phyloP scores from a whole-genome alignment of 768 basidiomycete species.

The Serendipita sp. region DNA sequence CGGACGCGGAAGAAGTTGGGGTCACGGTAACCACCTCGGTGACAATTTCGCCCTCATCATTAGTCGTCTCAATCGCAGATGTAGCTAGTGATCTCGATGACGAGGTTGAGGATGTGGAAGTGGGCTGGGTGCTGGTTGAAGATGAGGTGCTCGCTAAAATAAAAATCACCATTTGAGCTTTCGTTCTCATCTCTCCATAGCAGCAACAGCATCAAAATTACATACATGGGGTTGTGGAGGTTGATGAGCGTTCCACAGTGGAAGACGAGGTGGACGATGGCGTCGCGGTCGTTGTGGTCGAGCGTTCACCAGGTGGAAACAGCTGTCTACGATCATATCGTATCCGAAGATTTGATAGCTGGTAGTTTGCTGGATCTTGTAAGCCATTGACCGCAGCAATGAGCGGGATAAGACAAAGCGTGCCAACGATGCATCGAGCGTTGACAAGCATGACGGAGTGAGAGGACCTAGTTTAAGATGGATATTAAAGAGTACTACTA shows the following conservation, averaged over 20 bases:
- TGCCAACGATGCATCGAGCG: background rate
- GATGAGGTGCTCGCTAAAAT: slow-evolving; percentile 17
- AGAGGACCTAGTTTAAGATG: background rate
- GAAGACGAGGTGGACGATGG: slow-evolving; percentile 17
- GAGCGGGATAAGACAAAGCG: background rate
- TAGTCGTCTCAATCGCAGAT: slow-evolving; percentile 1
- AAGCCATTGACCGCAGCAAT: background rate
- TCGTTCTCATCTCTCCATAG: background rate
- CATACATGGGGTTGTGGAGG: slow-evolving; percentile 17
- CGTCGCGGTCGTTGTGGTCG: slow-evolving; percentile 16
- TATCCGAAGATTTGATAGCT: too few species aligned
- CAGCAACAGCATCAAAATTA: background rate
- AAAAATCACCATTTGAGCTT: slow-evolving; percentile 7
- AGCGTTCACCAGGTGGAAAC: background rate
- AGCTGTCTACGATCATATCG: too few species aligned
- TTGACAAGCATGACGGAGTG: background rate
- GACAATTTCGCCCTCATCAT: slow-evolving; percentile 7
- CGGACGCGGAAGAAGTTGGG: slow-evolving; percentile 7
- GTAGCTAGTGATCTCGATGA: background rate
- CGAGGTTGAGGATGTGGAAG: background rate
- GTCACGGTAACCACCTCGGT: slow-evolving; percentile 6
- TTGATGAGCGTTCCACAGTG: slow-evolving; percentile 18
- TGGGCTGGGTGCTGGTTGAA: slow-evolving; percentile 6
- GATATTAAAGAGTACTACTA: background rate
- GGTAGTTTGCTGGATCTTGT: too few species aligned